Conservation (phyloP, 164 flowering plant genomes). For the Kalanchoe fedtschenkoi region DNA sequence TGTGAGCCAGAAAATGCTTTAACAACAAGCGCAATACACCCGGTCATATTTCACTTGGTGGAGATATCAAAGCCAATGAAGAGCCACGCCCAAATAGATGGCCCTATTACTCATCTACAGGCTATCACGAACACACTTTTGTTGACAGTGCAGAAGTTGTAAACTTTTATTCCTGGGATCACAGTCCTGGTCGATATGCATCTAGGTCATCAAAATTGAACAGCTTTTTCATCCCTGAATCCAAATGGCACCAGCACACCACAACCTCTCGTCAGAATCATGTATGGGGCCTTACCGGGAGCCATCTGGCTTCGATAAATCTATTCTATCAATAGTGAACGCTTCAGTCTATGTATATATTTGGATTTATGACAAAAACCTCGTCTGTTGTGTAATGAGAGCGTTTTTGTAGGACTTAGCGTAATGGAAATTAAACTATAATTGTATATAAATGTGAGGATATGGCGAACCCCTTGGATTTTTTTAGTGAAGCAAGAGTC, state of each 20-base stretch:
- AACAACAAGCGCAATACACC: neutral
- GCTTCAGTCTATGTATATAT: neutral
- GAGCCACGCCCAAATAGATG: neutral
- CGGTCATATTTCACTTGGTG: neutral
- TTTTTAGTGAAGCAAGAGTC: too few species aligned
- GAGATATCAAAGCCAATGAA: neutral
- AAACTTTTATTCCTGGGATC: constrained; percentile 11
- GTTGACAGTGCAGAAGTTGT: neutral
- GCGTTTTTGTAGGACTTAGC: constrained; percentile 16
- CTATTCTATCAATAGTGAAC: constrained; percentile 4
- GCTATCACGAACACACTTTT: neutral
- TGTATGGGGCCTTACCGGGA: neutral
- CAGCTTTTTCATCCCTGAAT: constrained; percentile 19
- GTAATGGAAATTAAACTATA: too few species aligned
- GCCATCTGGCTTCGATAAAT: constrained; percentile 14
- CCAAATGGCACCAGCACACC: constrained; percentile 10
- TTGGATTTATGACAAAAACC: neutral
- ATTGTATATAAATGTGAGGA: too few species aligned
- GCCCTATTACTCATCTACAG: neutral
- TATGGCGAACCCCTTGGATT: too few species aligned
- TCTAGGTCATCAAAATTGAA: constrained; percentile 16
- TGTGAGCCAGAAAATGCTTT: neutral
- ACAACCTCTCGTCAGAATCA: neutral
- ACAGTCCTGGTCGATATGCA: constrained; percentile 11
- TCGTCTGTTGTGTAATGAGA: too few species aligned